Evolutionary conservation across 257 asterid species (phyloP).

Genomic region (Leptodermis oblonga): DNA sequence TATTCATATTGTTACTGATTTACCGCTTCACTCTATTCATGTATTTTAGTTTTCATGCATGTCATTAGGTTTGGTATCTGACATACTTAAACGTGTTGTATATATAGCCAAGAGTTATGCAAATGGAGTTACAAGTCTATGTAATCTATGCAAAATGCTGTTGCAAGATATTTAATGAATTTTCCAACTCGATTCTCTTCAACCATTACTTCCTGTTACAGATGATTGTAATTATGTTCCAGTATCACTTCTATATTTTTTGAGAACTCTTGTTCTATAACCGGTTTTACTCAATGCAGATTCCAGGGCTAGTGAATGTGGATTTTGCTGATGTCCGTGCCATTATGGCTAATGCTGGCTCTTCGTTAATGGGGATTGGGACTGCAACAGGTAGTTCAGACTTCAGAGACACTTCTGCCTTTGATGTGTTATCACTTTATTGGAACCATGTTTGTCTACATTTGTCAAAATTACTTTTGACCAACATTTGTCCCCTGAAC

Average conservation of each 20-base stretch:
- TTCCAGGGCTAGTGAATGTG: constrained; percentile 92
- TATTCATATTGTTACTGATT: neutral
- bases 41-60: neutral
- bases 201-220: neutral
- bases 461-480: neutral
- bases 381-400: constrained; percentile 74
- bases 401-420: constrained; percentile 16
- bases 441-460: neutral
- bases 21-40: neutral
- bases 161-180: neutral
- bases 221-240: neutral
- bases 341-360: constrained; percentile 93
- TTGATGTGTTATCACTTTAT: neutral
- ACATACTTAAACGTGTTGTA: neutral
- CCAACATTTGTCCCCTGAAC: neutral
- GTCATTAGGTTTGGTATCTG: neutral
- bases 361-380: constrained; percentile 95
- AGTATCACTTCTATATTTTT: neutral
- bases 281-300: constrained; percentile 47
- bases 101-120: neutral
- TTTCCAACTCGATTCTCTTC: neutral
- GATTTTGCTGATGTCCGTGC: constrained; percentile 99
- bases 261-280: neutral
- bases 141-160: neutral
- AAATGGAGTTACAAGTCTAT: neutral